Conservation (phyloP, 352 stramenopile species). For the Phytophthora constricta region DNA sequence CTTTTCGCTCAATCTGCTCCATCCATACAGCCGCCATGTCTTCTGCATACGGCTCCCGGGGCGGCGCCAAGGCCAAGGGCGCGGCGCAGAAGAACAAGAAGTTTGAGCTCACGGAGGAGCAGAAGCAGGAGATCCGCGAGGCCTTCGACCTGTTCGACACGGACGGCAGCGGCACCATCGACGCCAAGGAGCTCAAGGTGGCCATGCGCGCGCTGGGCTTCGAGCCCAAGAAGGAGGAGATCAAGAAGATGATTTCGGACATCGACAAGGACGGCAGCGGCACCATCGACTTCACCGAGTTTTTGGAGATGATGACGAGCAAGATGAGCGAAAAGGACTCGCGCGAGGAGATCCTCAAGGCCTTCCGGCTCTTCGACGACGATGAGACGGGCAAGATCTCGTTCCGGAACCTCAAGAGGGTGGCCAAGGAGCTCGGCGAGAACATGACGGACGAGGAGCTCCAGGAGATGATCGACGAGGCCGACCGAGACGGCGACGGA, state of each 20-base stretch:
- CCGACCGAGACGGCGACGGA: constrained; percentile 95
- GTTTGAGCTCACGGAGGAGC: constrained; percentile 92
- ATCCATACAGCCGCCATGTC: constrained; percentile 45
- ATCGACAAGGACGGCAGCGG: constrained; percentile 96
- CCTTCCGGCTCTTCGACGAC: constrained; percentile 98
- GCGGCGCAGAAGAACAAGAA: constrained; percentile 83
- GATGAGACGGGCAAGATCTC: constrained; percentile 97
- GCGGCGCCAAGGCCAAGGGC: constrained; percentile 70
- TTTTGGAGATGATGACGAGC: constrained; percentile 97
- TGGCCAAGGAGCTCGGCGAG: constrained; percentile 97
- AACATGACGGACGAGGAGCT: constrained; percentile 98
- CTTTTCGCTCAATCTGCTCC: not conserved
- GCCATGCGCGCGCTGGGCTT: constrained; percentile 97
- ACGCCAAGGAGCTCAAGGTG: constrained; percentile 96
- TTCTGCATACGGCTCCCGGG: constrained; percentile 69
- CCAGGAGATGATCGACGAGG: constrained; percentile 98
- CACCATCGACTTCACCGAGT: constrained; percentile 97
- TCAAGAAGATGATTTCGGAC: constrained; percentile 97
- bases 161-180: constrained; percentile 95
- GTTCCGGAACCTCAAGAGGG: constrained; percentile 96
- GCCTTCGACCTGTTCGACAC: constrained; percentile 98
- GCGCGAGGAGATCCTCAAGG: constrained; percentile 97
- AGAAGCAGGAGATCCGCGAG: constrained; percentile 96
- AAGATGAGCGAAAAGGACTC: constrained; percentile 98
- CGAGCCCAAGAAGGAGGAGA: constrained; percentile 97